Evolutionary conservation across 768 basidiomycete genomes (phyloP).

Genomic region (Suillus paluster): DNA sequence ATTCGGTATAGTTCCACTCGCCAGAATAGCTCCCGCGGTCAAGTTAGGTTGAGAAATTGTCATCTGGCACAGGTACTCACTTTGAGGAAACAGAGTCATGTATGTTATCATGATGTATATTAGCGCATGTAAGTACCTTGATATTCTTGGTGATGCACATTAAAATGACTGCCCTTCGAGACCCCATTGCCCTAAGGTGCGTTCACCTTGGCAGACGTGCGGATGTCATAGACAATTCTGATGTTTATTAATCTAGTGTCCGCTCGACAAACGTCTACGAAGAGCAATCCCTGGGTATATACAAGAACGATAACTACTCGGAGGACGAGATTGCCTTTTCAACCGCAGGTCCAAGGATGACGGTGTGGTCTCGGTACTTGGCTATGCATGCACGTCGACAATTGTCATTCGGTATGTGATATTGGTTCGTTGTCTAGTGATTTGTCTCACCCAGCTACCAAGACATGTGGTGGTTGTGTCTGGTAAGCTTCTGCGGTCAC

Average conservation of each 20-base stretch:
- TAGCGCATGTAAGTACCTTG: slow-evolving; percentile 64
- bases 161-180: slow-evolving; percentile 37
- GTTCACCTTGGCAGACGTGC: slow-evolving; percentile 8
- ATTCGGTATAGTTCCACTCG: slow-evolving; percentile 75
- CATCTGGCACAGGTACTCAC: slow-evolving; percentile 3
- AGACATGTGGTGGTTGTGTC: slow-evolving; percentile 97
- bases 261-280: slow-evolving; percentile 96
- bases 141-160: slow-evolving; percentile 1
- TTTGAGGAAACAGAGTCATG: slow-evolving; percentile 59
- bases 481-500: neutral
- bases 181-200: slow-evolving; percentile 83
- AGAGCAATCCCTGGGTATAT: slow-evolving; percentile 88
- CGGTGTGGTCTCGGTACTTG: slow-evolving; percentile 77
- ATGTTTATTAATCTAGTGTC: slow-evolving; percentile 52
- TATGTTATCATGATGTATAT: slow-evolving; percentile 96
- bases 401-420: slow-evolving; percentile 79
- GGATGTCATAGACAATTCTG: slow-evolving; percentile 7
- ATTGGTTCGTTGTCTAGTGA: neutral
- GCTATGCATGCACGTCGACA: slow-evolving; percentile 85
- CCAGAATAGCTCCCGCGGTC: slow-evolving; percentile 84
- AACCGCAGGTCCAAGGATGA: slow-evolving; percentile 51
- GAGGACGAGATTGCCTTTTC: slow-evolving; percentile 49
- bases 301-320: slow-evolving; percentile 54
- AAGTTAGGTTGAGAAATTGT: slow-evolving; percentile 57
- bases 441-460: neutral